Evolutionary conservation across 2,329 filamentous ascomycete species (phyloP).

Genomic region (Neodidymelliopsis sp.): DNA sequence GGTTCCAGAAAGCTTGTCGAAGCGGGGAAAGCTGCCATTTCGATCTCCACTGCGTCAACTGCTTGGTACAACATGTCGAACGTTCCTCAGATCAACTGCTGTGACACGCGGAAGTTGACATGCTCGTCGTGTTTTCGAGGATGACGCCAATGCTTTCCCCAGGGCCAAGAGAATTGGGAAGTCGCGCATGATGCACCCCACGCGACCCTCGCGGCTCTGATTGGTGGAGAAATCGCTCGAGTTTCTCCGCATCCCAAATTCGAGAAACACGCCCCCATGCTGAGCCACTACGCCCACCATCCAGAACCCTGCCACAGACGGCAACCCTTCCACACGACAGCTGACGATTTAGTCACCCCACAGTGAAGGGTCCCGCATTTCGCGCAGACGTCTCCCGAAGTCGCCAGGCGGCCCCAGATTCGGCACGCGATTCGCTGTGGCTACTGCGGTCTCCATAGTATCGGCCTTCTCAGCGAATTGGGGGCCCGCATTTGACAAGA

Average conservation of each 20-base stretch:
- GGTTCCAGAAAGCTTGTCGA: constrained; percentile 2
- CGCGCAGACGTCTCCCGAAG: constrained; percentile 44
- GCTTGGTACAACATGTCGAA: neutral
- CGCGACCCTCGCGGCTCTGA: constrained; percentile 19
- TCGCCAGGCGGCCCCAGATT: constrained; percentile 32
- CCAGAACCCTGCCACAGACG: constrained; percentile 30
- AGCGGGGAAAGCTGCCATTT: constrained; percentile 10
- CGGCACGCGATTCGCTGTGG: constrained; percentile 35
- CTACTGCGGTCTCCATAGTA: constrained; percentile 27
- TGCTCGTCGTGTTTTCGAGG: constrained; percentile 12
- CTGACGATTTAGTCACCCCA: constrained; percentile 47
- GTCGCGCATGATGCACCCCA: constrained; percentile 36
- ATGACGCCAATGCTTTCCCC: constrained; percentile 36
- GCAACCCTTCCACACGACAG: constrained; percentile 27
- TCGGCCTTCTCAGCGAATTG: constrained; percentile 37
- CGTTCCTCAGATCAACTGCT: constrained; percentile 5
- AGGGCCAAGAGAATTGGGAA: constrained; percentile 37
- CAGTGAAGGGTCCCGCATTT: constrained; percentile 43
- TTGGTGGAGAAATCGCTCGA: constrained; percentile 41
- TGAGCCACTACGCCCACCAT: constrained; percentile 35
- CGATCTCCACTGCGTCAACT: constrained; percentile 3
- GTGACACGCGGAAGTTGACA: constrained; percentile 10
- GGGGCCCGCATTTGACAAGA: constrained; percentile 25
- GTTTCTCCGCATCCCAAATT: constrained; percentile 26
- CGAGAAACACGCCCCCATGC: constrained; percentile 18